These are phyloP conservation scores for Aspergillus sclerotioniger DNA, from an alignment of 495 filamentous ascomycete genomes.

Conservation along the genomic window DNA sequence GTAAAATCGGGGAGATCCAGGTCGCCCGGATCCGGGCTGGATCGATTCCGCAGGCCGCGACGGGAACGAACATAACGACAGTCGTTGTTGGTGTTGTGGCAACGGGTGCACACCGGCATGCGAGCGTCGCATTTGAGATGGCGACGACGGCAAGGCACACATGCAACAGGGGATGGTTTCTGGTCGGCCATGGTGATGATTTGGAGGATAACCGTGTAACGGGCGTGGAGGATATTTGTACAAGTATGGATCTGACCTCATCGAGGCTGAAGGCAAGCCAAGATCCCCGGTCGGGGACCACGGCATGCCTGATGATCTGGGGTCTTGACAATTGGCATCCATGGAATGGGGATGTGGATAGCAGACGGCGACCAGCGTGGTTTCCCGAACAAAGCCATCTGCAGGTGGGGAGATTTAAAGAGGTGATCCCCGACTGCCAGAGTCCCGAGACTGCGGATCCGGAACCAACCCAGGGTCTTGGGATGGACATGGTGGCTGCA, in stretches of 20 bases:
- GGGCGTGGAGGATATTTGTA: neutral
- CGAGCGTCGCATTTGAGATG: constrained; percentile 57
- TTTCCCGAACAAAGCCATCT: neutral
- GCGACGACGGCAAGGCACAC: constrained; percentile 53
- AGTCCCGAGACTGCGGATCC: too few species aligned
- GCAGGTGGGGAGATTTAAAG: too few species aligned
- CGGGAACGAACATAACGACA: constrained; percentile 29
- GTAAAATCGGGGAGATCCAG: constrained; percentile 14
- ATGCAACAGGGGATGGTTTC: constrained; percentile 46
- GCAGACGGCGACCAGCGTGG: neutral
- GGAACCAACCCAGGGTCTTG: too few species aligned
- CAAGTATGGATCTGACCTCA: neutral
- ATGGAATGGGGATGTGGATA: neutral
- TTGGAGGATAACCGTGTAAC: neutral
- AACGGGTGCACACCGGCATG: constrained; percentile 37
- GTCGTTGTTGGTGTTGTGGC: constrained; percentile 18
- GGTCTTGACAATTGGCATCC: neutral
- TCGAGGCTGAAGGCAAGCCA: neutral
- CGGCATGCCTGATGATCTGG: neutral
- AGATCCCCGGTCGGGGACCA: neutral
- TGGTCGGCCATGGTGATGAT: constrained; percentile 3
- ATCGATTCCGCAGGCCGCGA: constrained; percentile 33
- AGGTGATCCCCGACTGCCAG: too few species aligned
- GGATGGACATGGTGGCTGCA: too few species aligned
- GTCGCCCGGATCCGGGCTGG: constrained; percentile 10